These are phyloP conservation scores for Colletotrichum sp. DNA, from an alignment of 2,329 filamentous ascomycete genomes.

Conservation along the genomic window DNA sequence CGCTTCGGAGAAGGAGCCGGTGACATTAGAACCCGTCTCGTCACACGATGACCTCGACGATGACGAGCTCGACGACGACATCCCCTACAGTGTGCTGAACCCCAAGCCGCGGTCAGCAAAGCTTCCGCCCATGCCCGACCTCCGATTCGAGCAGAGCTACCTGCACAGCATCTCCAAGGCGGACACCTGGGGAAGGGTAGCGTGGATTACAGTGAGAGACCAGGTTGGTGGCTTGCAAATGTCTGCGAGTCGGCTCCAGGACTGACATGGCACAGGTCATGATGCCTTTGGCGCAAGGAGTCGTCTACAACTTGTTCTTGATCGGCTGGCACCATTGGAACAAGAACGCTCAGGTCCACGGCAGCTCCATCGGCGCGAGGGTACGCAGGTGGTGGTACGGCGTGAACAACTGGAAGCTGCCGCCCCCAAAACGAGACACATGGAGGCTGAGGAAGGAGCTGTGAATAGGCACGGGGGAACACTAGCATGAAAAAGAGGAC, in stretches of 20 bases:
- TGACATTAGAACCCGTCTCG: constrained; percentile 15
- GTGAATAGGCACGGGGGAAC: not conserved
- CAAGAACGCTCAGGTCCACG: constrained; percentile 75
- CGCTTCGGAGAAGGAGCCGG: constrained; percentile 67
- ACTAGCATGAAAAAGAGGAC: not conserved
- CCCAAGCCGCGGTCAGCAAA: constrained; percentile 51
- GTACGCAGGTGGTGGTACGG: constrained; percentile 93
- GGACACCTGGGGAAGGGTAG: constrained; percentile 78
- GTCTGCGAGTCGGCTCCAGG: not conserved
- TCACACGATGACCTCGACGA: constrained; percentile 48
- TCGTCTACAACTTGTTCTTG: constrained; percentile 85
- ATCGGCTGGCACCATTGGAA: constrained; percentile 94
- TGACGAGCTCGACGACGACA: constrained; percentile 63
- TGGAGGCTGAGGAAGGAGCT: constrained; percentile 17
- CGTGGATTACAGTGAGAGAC: constrained; percentile 85
- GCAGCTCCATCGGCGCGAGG: constrained; percentile 76
- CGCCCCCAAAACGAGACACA: constrained; percentile 36
- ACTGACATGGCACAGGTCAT: constrained; percentile 62
- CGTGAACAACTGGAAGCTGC: constrained; percentile 88
- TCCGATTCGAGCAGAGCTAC: constrained; percentile 98
- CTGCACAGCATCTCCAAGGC: constrained; percentile 84
- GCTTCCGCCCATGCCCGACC: constrained; percentile 77
- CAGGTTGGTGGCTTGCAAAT: constrained; percentile 64
- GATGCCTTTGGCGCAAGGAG: constrained; percentile 85
- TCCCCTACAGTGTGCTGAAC: constrained; percentile 69